These are phyloP conservation scores for Salvia splendens DNA, from an alignment of 257 asterid genomes.

Conservation along the genomic window DNA sequence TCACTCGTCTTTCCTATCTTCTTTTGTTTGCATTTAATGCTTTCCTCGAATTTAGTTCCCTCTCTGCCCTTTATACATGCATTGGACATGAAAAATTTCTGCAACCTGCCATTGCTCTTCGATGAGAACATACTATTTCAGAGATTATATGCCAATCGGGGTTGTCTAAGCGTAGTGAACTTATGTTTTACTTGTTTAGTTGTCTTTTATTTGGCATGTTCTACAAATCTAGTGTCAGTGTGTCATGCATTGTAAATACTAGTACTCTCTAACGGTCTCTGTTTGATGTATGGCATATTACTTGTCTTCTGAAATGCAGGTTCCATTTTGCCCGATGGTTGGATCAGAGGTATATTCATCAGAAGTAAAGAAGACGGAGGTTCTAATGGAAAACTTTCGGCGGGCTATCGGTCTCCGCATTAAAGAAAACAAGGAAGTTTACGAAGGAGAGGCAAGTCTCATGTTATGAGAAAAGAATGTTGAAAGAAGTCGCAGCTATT, in stretches of 20 bases:
- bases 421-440: slow-evolving; percentile 96
- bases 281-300: slow-evolving; percentile 16
- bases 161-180: neutral
- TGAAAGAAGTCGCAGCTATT: neutral
- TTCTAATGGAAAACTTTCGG: slow-evolving; percentile 88
- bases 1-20: neutral
- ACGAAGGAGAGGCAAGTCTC: slow-evolving; percentile 86
- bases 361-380: slow-evolving; percentile 96
- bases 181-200: neutral
- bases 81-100: neutral
- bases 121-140: neutral
- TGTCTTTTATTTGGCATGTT: neutral
- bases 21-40: neutral
- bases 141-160: neutral
- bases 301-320: slow-evolving; percentile 46
- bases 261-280: slow-evolving; percentile 4
- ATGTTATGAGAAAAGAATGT: neutral
- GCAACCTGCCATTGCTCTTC: neutral
- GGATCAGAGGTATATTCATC: slow-evolving; percentile 99
- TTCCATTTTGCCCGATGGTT: slow-evolving; percentile 99
- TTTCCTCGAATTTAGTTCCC: neutral
- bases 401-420: slow-evolving; percentile 96
- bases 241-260: neutral
- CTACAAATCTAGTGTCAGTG: neutral
- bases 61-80: neutral